Base-by-base conservation (phyloP, 805 yeast genomes). In the Pichia occidentalis region DNA sequence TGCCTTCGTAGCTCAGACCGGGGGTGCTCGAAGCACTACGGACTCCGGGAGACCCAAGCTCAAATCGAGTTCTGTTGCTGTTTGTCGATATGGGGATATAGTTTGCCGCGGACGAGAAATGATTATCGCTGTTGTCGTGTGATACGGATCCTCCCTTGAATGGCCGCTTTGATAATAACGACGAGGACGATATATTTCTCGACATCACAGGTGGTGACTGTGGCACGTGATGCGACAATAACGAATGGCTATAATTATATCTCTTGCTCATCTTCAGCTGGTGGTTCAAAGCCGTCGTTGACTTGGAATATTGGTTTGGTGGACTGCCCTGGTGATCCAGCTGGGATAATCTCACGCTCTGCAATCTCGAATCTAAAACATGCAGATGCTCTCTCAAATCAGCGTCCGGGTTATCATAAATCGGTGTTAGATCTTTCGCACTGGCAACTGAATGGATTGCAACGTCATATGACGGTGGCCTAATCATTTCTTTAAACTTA, bases 381-480 rank as follows among this genome's bases (percentile, higher is more conserved):
- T 52, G 61, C 25, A 62, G 30, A 32, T 61, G 59, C 31, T 56
- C 47, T 8, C 25, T 29, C 16, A 47, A 24, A 22, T 45, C 38
- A 6, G 22, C 14, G 9, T 36, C 29, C 2, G 74, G 65, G 2
- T 67, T 68, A 44, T 64, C 68, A 56, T 86, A 87, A 2, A 73
- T 71, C 1, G 97, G 97, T 2, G 95, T 79, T 19, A 80, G 60
- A 36, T 72, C 75, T 16, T 65, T 71, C 3, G 64, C 70, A 5
- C 60, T 63, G 6, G 46, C 49, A 32, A 70, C 77, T 2, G 73
- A 59, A 50, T 72, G 73, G 57, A 87, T 60, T 0, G 97, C 97
- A 23, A 83, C 79, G 7, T 70, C 71, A 59, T 90, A 90, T 0
- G 95, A 77, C 0, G 97, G 97, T 6, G 90, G 95, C 34, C 75